Evolutionary conservation across 2,329 filamentous ascomycete genomes (phyloP), one percentile per base, ranked within the genome.

Genomic region (Calonectria fujianensis): DNA sequence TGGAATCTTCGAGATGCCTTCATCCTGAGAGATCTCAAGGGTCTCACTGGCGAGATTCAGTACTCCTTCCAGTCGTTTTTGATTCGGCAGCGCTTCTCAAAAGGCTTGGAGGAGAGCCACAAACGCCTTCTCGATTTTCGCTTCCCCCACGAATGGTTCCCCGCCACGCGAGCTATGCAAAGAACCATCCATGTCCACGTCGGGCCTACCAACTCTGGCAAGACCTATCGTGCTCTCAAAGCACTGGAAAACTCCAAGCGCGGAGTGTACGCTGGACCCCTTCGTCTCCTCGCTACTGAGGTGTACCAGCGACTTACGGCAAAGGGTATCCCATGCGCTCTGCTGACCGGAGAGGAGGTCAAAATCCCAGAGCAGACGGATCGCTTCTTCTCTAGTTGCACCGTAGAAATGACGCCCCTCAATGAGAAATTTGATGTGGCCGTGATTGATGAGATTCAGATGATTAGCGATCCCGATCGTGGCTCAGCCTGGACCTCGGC

Each of bases 371-470:
- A 92, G 63, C 86, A 90, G 13, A 85, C 87, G 1, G 87, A 92
- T 67, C 85, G 85, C 5, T 89, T 89, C 75, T 93, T 98, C 81
- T 90, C 90, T 72, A 96, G 95, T 82, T 98, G 97, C 82, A 99
- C 97, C 0, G 97, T 99, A 4, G 97, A 99, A 84, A 99, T 99
- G 91, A 85, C 90, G 10, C 90, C 90, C 1, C 82, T 89, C n/a
- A 89, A 86, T 79, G 78, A 85, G 5, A 83, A 84, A 2, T 92
- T 95, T 37, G 96, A 98, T 52, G 96, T 99, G 45, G 96, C 95
- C 1, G 96, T 99, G 78, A 96, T 99, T 76, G 97, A 99, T 82
- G 97, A 99, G 86, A 98, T 99, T 72, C 97, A 99, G 85, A 98
- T 99, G 97, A 95, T 99, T 78, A 93, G 92, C 20, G 93, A 96